Evolutionary conservation across 2,329 filamentous ascomycete genomes (phyloP).

Genomic region (Septoria petroselini): DNA sequence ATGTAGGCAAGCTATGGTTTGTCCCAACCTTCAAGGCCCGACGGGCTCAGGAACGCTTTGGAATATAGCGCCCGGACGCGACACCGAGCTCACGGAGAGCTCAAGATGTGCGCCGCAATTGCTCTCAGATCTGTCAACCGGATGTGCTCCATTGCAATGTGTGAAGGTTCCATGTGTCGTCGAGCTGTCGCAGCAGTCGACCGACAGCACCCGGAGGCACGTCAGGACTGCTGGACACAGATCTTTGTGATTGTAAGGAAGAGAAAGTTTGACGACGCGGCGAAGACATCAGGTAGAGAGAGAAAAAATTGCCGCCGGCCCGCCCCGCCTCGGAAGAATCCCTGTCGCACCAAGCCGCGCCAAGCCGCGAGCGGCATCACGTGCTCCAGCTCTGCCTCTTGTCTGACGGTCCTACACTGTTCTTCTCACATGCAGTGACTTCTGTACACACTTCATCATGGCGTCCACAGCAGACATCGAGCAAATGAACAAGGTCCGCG

Average conservation of each 20-base stretch:
- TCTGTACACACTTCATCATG: slow-evolving; percentile 16
- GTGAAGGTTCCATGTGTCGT: slow-evolving; percentile 73
- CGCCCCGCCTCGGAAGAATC: too few species aligned
- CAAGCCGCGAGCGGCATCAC: too few species aligned
- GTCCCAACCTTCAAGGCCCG: slow-evolving; percentile 83
- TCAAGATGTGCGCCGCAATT: slow-evolving; percentile 52
- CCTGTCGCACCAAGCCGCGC: too few species aligned
- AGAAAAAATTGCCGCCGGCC: too few species aligned
- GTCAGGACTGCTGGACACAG: slow-evolving; percentile 82
- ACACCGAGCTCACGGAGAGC: slow-evolving; percentile 64
- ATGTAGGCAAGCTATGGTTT: slow-evolving; percentile 67
- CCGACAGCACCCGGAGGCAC: slow-evolving; percentile 56
- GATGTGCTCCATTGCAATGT: slow-evolving; percentile 72
- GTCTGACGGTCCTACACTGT: neutral
- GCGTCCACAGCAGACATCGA: slow-evolving; percentile 66
- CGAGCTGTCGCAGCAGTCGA: slow-evolving; percentile 82
- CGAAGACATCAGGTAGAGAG: too few species aligned
- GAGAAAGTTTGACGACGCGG: slow-evolving; percentile 32
- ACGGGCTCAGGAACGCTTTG: slow-evolving; percentile 85
- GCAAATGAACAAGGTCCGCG: slow-evolving; percentile 88
- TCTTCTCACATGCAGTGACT: too few species aligned
- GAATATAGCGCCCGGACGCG: slow-evolving; percentile 75
- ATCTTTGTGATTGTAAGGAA: slow-evolving; percentile 58
- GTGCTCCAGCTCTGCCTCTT: too few species aligned
- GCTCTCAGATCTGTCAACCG: slow-evolving; percentile 94